These are phyloP conservation scores for Lophium mytilinum DNA, from an alignment of 495 filamentous ascomycete genomes.

Conservation along the genomic window DNA sequence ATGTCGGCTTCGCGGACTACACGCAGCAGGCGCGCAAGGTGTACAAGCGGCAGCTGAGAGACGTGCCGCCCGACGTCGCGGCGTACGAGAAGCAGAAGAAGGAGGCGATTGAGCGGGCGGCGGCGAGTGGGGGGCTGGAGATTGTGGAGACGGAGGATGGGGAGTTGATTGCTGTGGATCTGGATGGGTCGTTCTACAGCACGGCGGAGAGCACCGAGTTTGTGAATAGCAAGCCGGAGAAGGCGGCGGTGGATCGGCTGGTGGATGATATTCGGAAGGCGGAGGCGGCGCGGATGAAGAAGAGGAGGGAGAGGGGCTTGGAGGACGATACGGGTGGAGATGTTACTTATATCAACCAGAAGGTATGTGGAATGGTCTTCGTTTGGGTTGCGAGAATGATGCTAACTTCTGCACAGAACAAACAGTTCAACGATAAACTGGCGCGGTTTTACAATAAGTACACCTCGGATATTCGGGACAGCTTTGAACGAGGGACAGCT, in stretches of 20 bases:
- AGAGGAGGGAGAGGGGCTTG: constrained; percentile 64
- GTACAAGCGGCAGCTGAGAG: constrained; percentile 82
- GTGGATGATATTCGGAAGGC: constrained; percentile 81
- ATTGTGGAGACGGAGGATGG: constrained; percentile 92
- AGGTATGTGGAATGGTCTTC: constrained; percentile 34
- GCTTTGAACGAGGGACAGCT: constrained; percentile 93
- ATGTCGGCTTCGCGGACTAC: constrained; percentile 89
- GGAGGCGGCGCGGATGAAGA: constrained; percentile 76
- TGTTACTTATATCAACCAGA: constrained; percentile 98
- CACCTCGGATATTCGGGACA: constrained; percentile 92
- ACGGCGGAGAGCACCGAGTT: constrained; percentile 75
- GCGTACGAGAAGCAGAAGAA: constrained; percentile 79
- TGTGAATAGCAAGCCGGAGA: constrained; percentile 77
- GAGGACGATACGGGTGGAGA: constrained; percentile 72
- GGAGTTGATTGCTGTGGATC: constrained; percentile 88
- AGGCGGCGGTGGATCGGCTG: constrained; percentile 81
- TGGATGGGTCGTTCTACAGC: constrained; percentile 80
- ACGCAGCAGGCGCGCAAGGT: constrained; percentile 76
- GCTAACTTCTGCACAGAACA: constrained; percentile 15
- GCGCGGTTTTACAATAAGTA: constrained; percentile 97
- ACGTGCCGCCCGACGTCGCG: constrained; percentile 51
- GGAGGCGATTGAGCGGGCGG: constrained; percentile 74
- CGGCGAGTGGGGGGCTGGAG: constrained; percentile 68
- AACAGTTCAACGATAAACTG: constrained; percentile 95
- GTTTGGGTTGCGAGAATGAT: background rate